Base-by-base conservation (phyloP, 2,329 filamentous ascomycete species). In the Corinectria fuckeliana region DNA sequence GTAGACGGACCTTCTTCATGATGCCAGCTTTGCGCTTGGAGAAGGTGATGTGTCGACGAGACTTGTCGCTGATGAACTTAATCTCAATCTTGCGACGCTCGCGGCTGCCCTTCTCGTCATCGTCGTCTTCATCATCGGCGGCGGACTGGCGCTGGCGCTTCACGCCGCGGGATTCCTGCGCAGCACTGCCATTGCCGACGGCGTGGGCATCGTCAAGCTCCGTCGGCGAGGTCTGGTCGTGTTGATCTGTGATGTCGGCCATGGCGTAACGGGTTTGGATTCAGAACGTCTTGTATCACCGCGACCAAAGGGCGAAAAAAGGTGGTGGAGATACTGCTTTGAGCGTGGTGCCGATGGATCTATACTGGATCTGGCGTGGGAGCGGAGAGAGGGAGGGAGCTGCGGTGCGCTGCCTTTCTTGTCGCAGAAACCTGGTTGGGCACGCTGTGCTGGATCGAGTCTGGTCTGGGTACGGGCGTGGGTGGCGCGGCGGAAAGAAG, bases 1-100 rank as follows among this genome's bases (percentile, higher is more conserved):
- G 28, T 38, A 45, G 47, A 84, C 88, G 70, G 77, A 97, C 95
- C 93, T 98, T 98, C 86, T 99, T 98, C 95, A 99, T 98, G 80
- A 99, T 98, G 72, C 95, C 95, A 56, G 95, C 95, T 85, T 99
- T 99, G 78, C 95, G 92, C 88, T 99, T 99, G 71, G 94, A 98
- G 79, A 99, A 98, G 73, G 95, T 98, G 77, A 98, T 99, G 83
- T 99, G 95, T 65, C 95, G 91, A 81, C 95, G 93, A 81, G 94
- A 98, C 85, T 99, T 99, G 82, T 99, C 95, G 80, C 93, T 94
- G 79, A 99, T 99, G 82, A 99, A 99, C 86, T 99, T 99, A 83
- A 99, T 99, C 81, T 99, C 95, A 74, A 99, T 99, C 90, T 99
- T 99, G 82, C 95, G 89, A 76, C 95, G 90, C 86, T 98, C 95